These are phyloP conservation scores for Ophiostoma pallidulum DNA, from an alignment of 2,329 filamentous ascomycete species.

Conservation along the genomic window DNA sequence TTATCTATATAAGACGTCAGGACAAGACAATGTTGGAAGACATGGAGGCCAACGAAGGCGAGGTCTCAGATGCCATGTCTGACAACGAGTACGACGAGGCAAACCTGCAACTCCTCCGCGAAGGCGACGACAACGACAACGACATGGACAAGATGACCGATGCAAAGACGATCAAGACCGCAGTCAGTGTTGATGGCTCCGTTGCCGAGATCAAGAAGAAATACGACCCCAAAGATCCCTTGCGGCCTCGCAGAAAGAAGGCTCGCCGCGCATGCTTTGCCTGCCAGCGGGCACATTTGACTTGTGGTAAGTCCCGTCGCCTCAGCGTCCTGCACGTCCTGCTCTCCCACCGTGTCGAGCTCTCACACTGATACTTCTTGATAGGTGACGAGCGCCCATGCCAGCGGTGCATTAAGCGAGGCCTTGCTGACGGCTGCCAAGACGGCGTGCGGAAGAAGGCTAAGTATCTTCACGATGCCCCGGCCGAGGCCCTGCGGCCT, in stretches of 20 bases:
- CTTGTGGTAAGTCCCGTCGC: constrained; percentile 69
- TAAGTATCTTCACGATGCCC: constrained; percentile 96
- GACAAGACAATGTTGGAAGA: constrained; percentile 48
- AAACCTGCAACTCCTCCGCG: constrained; percentile 31
- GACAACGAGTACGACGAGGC: constrained; percentile 46
- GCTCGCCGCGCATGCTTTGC: constrained; percentile 91
- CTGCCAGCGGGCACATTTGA: constrained; percentile 93
- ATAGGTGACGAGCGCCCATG: constrained; percentile 91
- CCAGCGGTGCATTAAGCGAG: constrained; percentile 86
- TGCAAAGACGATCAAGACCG: constrained; percentile 24
- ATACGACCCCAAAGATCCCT: constrained; percentile 78
- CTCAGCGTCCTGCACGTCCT: constrained; percentile 11
- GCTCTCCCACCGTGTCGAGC: no score
- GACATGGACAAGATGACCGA: constrained; percentile 42
- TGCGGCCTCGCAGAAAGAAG: constrained; percentile 87
- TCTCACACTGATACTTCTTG: no score
- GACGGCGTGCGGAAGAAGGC: constrained; percentile 98
- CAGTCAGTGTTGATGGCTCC: constrained; percentile 10
- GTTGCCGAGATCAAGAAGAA: constrained; percentile 52
- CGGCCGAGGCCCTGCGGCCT: constrained; percentile 79
- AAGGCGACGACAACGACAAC: constrained; percentile 30
- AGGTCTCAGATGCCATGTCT: constrained; percentile 50
- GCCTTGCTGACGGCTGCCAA: constrained; percentile 82
- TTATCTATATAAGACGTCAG: constrained; percentile 44
- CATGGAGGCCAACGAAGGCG: constrained; percentile 42